phyloP scores from a whole-genome alignment of 805 yeast genomes.

The Pichia sporocuriosa region DNA sequence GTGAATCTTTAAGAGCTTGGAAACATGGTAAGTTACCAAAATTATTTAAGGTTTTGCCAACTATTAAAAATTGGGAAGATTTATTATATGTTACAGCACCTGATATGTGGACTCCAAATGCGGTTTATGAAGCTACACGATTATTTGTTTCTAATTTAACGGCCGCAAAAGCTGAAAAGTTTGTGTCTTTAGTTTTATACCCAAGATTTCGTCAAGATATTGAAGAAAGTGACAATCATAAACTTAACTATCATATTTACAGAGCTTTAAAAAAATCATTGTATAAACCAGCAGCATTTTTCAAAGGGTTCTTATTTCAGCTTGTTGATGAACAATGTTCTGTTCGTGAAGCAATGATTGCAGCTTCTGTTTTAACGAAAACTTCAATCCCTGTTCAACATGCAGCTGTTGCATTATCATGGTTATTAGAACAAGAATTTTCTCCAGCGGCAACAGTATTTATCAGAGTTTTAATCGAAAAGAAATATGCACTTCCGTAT shows the following conservation, averaged over 20 bases:
- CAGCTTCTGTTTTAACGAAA: constrained; percentile 83
- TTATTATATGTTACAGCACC: constrained; percentile 90
- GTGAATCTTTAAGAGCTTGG: constrained; percentile 78
- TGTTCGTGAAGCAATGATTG: constrained; percentile 89
- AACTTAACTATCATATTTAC: constrained; percentile 85
- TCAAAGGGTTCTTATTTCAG: constrained; percentile 93
- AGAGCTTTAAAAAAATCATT: constrained; percentile 87
- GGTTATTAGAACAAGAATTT: constrained; percentile 75
- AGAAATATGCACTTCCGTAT: constrained; percentile 93
- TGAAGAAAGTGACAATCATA: constrained; percentile 68
- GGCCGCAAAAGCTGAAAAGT: constrained; percentile 83
- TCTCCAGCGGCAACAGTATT: constrained; percentile 86
- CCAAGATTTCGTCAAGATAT: constrained; percentile 68
- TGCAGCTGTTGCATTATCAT: constrained; percentile 90
- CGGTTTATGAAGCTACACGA: constrained; percentile 90
- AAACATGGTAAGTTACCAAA: constrained; percentile 97
- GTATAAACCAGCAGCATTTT: constrained; percentile 96
- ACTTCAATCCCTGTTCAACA: constrained; percentile 92
- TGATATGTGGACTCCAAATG: constrained; percentile 90
- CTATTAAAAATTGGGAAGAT: constrained; percentile 93
- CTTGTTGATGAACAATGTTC: constrained; percentile 84
- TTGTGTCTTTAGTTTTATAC: constrained; percentile 58
- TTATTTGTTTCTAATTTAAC: constrained; percentile 85
- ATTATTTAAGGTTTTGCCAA: constrained; percentile 89
- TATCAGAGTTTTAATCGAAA: constrained; percentile 82